phyloP scores from a whole-genome alignment of 371 early-diverging fungal genomes.

The Syncephalastrum contaminatum region DNA sequence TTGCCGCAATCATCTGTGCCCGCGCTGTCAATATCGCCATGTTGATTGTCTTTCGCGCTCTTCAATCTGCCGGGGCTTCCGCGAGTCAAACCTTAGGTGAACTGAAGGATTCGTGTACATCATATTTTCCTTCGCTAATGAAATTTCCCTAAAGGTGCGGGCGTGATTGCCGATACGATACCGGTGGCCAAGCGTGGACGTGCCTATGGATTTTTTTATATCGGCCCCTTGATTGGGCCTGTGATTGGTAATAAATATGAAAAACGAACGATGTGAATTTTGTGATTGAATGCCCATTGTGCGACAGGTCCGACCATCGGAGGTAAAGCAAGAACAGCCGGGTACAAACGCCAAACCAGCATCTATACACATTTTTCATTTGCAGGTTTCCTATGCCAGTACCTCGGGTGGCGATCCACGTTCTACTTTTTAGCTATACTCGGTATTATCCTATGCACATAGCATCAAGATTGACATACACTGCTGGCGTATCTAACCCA shows the following conservation, averaged over 20 bases:
- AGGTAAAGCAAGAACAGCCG: not conserved
- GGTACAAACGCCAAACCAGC: not conserved
- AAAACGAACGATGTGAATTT: not conserved
- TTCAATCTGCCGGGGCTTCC: conserved; percentile 67
- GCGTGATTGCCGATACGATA: conserved; percentile 35
- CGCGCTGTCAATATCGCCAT: conserved; percentile 46
- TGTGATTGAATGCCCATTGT: not conserved
- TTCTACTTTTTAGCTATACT: conserved; percentile 64
- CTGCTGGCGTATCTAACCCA: not conserved
- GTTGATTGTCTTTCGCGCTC: conserved; percentile 59
- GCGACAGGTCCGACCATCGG: conserved; percentile 7
- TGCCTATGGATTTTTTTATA: conserved; percentile 34
- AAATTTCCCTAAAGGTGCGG: conserved; percentile 57
- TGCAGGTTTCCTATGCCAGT: conserved; percentile 53
- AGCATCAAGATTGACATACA: not conserved
- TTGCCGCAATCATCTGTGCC: conserved; percentile 64
- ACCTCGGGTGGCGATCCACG: conserved; percentile 62
- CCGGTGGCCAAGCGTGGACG: conserved; percentile 20
- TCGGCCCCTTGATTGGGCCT: conserved; percentile 21
- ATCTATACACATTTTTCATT: not conserved
- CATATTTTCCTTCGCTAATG: conserved; percentile 61
- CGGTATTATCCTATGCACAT: conserved; percentile 3
- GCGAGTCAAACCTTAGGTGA: conserved; percentile 65
- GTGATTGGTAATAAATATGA: conserved; percentile 18
- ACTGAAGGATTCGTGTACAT: conserved; percentile 3